These are phyloP conservation scores for Ehretia macrophylla DNA, from an alignment of 257 asterid species.

Conservation along the genomic window DNA sequence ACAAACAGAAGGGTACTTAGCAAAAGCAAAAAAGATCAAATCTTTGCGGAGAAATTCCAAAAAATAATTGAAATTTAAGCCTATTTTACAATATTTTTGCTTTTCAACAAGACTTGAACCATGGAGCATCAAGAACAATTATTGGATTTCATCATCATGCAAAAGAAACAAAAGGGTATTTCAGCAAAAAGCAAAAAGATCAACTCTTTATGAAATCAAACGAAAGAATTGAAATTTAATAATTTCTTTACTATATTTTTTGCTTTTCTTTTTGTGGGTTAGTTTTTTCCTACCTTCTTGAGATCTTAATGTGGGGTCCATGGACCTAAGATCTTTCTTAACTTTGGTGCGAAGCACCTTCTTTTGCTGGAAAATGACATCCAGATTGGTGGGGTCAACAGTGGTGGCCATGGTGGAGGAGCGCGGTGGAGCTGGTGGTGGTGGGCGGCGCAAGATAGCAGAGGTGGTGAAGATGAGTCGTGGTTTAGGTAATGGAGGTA, in stretches of 20 bases:
- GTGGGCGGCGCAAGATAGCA: constrained; percentile 7
- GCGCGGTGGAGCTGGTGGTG: constrained; percentile 14
- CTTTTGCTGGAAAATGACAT: constrained; percentile 63
- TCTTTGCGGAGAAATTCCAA: no score
- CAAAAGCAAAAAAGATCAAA: no score
- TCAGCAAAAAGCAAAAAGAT: background rate
- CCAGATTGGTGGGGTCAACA: constrained; percentile 29
- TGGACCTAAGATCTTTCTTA: constrained; percentile 67
- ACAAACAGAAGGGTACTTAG: background rate
- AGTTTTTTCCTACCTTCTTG: constrained; percentile 48
- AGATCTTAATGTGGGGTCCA: constrained; percentile 73
- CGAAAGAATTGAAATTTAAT: background rate
- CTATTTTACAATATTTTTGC: no score
- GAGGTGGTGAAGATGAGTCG: constrained; percentile 19
- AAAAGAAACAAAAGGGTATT: background rate
- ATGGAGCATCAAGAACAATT: no score
- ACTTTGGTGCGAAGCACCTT: constrained; percentile 62
- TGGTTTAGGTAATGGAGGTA: constrained; percentile 1
- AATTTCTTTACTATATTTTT: no score
- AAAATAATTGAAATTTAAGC: no score
- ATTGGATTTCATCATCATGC: background rate
- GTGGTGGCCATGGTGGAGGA: constrained; percentile 22
- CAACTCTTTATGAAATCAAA: background rate
- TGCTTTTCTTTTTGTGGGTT: background rate
- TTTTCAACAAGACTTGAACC: no score